phyloP scores from a whole-genome alignment of 192 early-diverging fungal genomes.

The Linnemannia hyalina region DNA sequence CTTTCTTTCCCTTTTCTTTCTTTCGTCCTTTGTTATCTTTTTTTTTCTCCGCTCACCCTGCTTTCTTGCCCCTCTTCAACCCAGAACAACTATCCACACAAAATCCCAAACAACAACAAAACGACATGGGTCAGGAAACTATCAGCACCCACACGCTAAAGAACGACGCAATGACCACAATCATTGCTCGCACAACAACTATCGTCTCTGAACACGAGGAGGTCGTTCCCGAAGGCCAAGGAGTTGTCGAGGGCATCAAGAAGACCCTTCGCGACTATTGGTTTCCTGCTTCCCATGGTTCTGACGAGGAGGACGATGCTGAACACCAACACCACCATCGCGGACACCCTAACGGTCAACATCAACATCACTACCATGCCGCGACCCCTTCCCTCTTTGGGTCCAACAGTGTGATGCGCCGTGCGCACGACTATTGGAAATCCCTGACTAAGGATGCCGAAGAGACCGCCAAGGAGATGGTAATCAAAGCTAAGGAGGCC shows the following conservation, averaged over 20 bases:
- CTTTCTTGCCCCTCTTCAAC: neutral
- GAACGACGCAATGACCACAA: slow-evolving; percentile 33
- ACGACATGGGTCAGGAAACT: slow-evolving; percentile 44
- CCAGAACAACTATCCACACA: neutral
- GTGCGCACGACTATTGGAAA: slow-evolving; percentile 48
- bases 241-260: slow-evolving; percentile 12
- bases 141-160: slow-evolving; percentile 46
- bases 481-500: slow-evolving; percentile 30
- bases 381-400: neutral
- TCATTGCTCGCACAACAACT: slow-evolving; percentile 40
- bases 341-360: neutral
- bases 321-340: neutral
- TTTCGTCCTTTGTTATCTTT: neutral
- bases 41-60: slow-evolving; percentile 1
- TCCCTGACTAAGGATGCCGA: slow-evolving; percentile 40
- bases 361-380: neutral
- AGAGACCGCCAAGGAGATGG: slow-evolving; percentile 30
- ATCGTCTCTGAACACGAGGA: slow-evolving; percentile 49
- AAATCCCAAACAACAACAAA: neutral
- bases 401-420: slow-evolving; percentile 32
- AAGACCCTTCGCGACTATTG: slow-evolving; percentile 49
- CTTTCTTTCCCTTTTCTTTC: neutral
- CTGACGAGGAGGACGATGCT: neutral
- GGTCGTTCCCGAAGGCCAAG: neutral
- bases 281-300: slow-evolving; percentile 21